Evolutionary conservation across 768 basidiomycete genomes (phyloP), one percentile per base, ranked within the genome.

Genomic region (Megacollybia marginata): DNA sequence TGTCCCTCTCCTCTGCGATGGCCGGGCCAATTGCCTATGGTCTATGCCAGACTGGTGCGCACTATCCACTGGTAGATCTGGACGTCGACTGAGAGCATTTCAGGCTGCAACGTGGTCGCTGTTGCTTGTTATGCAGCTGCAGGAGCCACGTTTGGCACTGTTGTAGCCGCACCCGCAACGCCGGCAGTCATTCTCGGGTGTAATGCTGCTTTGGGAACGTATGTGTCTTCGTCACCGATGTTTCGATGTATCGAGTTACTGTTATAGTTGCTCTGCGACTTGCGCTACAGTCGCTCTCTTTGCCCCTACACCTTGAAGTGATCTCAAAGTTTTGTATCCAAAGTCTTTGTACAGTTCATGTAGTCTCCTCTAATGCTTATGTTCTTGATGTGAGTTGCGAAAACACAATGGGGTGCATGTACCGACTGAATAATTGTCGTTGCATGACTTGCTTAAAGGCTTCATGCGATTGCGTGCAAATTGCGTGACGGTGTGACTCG

Each of bases 41-140:
- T 2, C 42, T 65, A 2, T 71, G 70, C 49, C 69, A 70, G 53
- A 67, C 66, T 0, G 65, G 69, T 59, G 44, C 5, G 51, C 57
- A 12, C 15, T 7, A 2, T 5, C 5, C 15, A 12, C 28, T 23
- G n/a, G n/a, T 47, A 11, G 15, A 23, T 31, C 15, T 19, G 7
- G 3, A 47, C 32, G 11, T n/a, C 15, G 5, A 8, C 15, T 33
- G 15, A 47, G 32, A n/a, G 46, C 15, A 31, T 20, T 20, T 28
- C 23, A 68, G 66, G 65, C 7, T 69, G 72, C 51, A 71, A 70
- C 49, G 52, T 57, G 35, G 44, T 70, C 15, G 69, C 60, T 2
- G 70, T 70, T 11, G 69, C 71, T 4, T 74, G 71, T 55, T 74
- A 74, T 42, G 67, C 67, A 7, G 69, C 54, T 3, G 72, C 72